Base-by-base conservation (phyloP, 306 rosid species). In the Dryas alaskensis region DNA sequence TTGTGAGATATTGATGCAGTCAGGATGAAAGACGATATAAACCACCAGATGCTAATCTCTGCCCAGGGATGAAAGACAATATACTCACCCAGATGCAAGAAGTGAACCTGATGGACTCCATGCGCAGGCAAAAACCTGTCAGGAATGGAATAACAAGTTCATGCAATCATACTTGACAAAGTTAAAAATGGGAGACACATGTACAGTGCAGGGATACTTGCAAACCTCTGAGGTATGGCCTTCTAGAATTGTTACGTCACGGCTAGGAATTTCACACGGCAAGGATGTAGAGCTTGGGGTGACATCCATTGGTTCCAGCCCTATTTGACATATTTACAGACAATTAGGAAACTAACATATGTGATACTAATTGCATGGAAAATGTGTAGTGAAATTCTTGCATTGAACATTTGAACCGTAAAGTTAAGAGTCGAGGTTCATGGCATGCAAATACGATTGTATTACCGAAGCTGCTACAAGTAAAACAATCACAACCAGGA, bases 31-130 rank as follows among this genome's bases (percentile, higher is more conserved):
- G 11, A 14, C 4, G 40, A 40, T 40, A 62, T 40, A 40, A 40
- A 62, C 2, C 67, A 62, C 19, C 49, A 8, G 68, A 16, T 3
- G 49, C 50, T 62, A 62, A 64, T 8, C 5, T 63, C 53, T 70
- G 47, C 14, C 73, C 62, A 10, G 8, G 27, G 2, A 43, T 22
- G 14, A 17, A 53, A 17, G 73, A 46, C 73, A 55, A 44, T 13
- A 46, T 42, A 79, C 93, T 83, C 81, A 89, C 93, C 90, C 93
- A 25, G 93, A 89, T 13, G 93, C 93, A 79, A 89, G 89, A 81
- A 86, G 86, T 0, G 87, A 86, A 45, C 89, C 88, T 6, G 87
- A 76, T 51, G 93, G 91, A 76, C 81, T 89, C 93, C 93, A 89
- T 25, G 91, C 93, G 81, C 93, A 89, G 79, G 91, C 87, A 82